Evolutionary conservation across 257 asterid species (phyloP).

Genomic region (Vinca minor): DNA sequence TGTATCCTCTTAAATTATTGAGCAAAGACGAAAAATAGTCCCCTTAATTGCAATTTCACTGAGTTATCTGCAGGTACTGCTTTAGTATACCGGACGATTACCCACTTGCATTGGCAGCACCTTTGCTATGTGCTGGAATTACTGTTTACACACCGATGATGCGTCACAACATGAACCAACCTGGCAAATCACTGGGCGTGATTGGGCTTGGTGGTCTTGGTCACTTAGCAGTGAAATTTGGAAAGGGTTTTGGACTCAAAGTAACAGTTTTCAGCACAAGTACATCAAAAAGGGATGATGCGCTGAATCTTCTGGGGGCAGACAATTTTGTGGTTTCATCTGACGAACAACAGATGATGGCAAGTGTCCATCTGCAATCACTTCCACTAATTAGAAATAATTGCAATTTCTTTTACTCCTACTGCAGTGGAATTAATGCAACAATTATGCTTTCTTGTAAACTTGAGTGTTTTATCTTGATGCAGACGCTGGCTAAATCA

Average conservation of each 20-base stretch:
- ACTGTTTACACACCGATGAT: constrained; percentile 87
- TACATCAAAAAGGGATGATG: constrained; percentile 65
- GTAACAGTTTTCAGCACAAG: constrained; percentile 88
- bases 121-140: constrained; percentile 91
- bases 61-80: constrained; percentile 51
- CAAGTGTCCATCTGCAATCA: constrained; percentile 11
- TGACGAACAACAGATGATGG: constrained; percentile 67
- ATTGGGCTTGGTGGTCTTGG: constrained; percentile 95
- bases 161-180: constrained; percentile 71
- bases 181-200: constrained; percentile 83
- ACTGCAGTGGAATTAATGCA: not conserved
- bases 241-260: constrained; percentile 86
- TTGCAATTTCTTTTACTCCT: too few relatives aligned
- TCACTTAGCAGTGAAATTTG: constrained; percentile 89
- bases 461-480: constrained; percentile 10
- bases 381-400: not conserved
- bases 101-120: constrained; percentile 73
- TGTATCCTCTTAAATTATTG: not conserved
- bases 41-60: not conserved
- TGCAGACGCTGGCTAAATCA: constrained; percentile 55
- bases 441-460: not conserved
- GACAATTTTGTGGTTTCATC: constrained; percentile 71
- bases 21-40: not conserved
- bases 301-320: constrained; percentile 65
- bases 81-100: constrained; percentile 59